Conservation (phyloP, 78 protist species). For the Pigoraptor vietnamica region DNA sequence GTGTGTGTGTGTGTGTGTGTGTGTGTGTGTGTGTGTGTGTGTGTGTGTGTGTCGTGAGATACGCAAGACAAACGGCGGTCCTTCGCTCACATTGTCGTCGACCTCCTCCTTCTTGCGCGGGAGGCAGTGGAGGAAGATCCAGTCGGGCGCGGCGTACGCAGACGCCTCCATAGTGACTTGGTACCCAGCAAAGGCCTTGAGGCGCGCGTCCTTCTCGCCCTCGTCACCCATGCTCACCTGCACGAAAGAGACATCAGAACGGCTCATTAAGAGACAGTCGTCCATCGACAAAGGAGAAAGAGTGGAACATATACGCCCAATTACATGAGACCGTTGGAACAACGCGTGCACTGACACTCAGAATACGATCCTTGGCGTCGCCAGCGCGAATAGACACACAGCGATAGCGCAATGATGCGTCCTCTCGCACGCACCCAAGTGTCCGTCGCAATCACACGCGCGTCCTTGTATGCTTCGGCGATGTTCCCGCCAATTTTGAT, state of each 20-base stretch:
- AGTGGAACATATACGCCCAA: background rate
- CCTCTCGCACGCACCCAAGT: slow-evolving; percentile 67
- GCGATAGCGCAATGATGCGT: no score
- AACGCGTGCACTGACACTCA: background rate
- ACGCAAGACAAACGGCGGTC: no score
- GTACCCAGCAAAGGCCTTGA: slow-evolving; percentile 36
- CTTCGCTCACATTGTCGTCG: slow-evolving; percentile 20
- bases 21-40: no score
- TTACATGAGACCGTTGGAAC: no score
- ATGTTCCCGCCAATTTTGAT: slow-evolving; percentile 4
- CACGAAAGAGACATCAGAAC: background rate
- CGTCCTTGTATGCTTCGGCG: slow-evolving; percentile 48
- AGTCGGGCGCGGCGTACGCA: slow-evolving; percentile 31
- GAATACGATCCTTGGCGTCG: background rate
- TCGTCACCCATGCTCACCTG: slow-evolving; percentile 43
- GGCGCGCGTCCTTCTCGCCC: slow-evolving; percentile 22
- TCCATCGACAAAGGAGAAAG: background rate
- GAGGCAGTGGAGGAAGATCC: slow-evolving; percentile 67
- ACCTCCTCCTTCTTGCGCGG: slow-evolving; percentile 68
- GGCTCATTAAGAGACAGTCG: background rate
- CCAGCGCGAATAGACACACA: background rate
- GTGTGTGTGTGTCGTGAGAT: no score
- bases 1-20: no score
- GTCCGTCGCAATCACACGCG: slow-evolving; percentile 59
- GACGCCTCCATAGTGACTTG: slow-evolving; percentile 44